Evolutionary conservation across 2,329 filamentous ascomycete species (phyloP).

Genomic region (Hymenoscyphus repandus): DNA sequence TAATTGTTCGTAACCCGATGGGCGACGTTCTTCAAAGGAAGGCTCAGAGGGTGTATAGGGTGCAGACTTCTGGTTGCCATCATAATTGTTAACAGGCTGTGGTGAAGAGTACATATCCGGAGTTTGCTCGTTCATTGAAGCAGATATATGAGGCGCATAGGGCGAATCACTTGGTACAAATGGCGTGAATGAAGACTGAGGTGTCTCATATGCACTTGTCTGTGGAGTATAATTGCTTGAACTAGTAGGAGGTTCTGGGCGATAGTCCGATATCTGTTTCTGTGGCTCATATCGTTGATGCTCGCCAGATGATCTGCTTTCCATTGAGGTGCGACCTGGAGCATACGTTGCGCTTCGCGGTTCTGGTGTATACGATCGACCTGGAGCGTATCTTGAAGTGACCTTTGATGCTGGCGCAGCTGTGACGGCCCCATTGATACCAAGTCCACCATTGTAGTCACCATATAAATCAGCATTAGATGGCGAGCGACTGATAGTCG

Average conservation of each 20-base stretch:
- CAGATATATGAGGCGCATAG: slow-evolving; percentile 14
- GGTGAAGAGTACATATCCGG: slow-evolving; percentile 19
- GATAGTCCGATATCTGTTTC: slow-evolving; percentile 37
- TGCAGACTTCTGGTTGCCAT: slow-evolving; percentile 12
- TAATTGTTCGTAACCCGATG: slow-evolving; percentile 20
- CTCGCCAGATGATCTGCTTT: slow-evolving; percentile 42
- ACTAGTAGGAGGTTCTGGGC: slow-evolving; percentile 27
- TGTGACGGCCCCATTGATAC: slow-evolving; percentile 25
- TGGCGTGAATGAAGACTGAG: slow-evolving; percentile 20
- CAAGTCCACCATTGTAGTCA: slow-evolving; percentile 31
- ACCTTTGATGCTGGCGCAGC: slow-evolving; percentile 18
- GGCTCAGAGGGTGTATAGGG: slow-evolving; percentile 15
- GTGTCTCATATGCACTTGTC: slow-evolving; percentile 13
- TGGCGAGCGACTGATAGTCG: slow-evolving; percentile 67
- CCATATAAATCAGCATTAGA: slow-evolving; percentile 68
- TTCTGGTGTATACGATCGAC: slow-evolving; percentile 24
- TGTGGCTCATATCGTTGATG: slow-evolving; percentile 39
- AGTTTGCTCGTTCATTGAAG: slow-evolving; percentile 16
- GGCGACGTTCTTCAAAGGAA: slow-evolving; percentile 39
- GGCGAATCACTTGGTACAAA: slow-evolving; percentile 14
- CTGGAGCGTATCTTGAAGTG: slow-evolving; percentile 30
- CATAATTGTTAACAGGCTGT: slow-evolving; percentile 18
- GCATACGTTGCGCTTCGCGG: slow-evolving; percentile 24
- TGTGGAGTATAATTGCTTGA: slow-evolving; percentile 25
- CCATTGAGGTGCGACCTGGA: slow-evolving; percentile 37